Conservation (phyloP, 225 moss, liverwort and hornwort species). For the Takakia lepidozioides region DNA sequence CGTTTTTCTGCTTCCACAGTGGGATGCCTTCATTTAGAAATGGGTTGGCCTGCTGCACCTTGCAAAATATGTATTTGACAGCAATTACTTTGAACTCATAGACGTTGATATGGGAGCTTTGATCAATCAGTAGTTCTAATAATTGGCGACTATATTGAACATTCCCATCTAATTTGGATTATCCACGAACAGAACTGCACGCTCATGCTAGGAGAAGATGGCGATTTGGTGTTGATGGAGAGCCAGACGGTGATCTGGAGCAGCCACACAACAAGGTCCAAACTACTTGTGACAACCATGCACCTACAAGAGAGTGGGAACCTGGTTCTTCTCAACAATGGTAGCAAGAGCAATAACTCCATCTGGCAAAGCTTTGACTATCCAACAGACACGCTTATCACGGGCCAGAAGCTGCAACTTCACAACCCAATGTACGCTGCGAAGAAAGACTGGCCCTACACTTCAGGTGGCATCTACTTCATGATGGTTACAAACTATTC, state of each 20-base stretch:
- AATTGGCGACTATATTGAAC: too few species aligned
- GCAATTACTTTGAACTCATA: too few species aligned
- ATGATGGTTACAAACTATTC: not conserved
- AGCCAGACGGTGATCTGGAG: not conserved
- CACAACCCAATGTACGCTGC: not conserved
- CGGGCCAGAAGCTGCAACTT: conserved; percentile 2
- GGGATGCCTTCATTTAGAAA: too few species aligned
- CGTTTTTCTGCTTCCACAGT: too few species aligned
- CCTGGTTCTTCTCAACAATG: not conserved
- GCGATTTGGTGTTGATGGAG: not conserved
- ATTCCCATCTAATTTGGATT: too few species aligned
- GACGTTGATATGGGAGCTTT: too few species aligned
- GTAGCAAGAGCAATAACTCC: not conserved
- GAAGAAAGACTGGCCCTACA: not conserved
- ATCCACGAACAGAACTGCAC: conserved; percentile 1
- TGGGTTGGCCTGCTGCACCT: too few species aligned
- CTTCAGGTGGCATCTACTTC: not conserved
- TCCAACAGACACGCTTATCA: conserved; percentile 5
- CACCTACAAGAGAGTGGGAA: conserved; percentile 2
- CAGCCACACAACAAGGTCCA: not conserved
- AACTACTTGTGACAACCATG: not conserved
- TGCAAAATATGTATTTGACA: too few species aligned
- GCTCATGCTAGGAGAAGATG: not conserved
- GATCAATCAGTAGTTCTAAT: too few species aligned
- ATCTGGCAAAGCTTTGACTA: conserved; percentile 2